A percentile compares a stretch with the other conserved stretches of the same genome.
Conservation (phyloP, 768 basidiomycete species). For the Fomitopsis pulvina region DNA sequence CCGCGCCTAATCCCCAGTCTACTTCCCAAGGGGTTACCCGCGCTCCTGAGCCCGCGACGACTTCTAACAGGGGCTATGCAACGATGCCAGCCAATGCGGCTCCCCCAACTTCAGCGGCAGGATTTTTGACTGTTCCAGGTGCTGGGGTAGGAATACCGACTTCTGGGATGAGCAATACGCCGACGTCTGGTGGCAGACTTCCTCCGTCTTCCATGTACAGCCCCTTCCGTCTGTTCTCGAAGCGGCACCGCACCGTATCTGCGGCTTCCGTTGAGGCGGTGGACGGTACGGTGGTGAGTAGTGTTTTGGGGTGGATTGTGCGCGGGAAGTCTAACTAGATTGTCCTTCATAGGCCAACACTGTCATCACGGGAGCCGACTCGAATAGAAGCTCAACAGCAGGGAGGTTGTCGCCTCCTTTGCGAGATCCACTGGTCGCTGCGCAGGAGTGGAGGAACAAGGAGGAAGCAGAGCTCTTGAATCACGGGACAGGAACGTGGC, state of each 20-base stretch:
- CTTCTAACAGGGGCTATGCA: constrained; percentile 2
- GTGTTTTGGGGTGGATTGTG: not conserved
- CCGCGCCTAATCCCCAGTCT: not conserved
- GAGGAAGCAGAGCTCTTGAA: constrained; percentile 47
- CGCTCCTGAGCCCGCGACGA: too few species aligned
- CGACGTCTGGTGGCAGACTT: constrained; percentile 22
- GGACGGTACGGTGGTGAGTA: constrained; percentile 70
- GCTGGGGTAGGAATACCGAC: constrained; percentile 6
- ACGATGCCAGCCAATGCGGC: not conserved
- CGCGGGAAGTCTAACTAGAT: constrained; percentile 1
- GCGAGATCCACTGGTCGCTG: constrained; percentile 58
- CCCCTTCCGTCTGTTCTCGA: constrained; percentile 58
- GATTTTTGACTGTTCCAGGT: not conserved
- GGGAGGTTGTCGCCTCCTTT: constrained; percentile 49
- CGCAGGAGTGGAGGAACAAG: constrained; percentile 64
- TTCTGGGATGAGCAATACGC: constrained; percentile 16
- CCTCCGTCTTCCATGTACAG: constrained; percentile 44
- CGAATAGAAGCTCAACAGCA: constrained; percentile 53
- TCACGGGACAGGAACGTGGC: constrained; percentile 22
- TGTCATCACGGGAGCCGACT: constrained; percentile 66
- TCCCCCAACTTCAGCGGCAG: constrained; percentile 3
- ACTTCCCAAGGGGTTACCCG: too few species aligned
- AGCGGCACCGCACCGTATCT: constrained; percentile 62
- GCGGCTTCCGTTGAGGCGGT: constrained; percentile 71
- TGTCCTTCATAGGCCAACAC: constrained; percentile 49